Conservation (phyloP, 441 rosid species). For the Populus hybrid region DNA sequence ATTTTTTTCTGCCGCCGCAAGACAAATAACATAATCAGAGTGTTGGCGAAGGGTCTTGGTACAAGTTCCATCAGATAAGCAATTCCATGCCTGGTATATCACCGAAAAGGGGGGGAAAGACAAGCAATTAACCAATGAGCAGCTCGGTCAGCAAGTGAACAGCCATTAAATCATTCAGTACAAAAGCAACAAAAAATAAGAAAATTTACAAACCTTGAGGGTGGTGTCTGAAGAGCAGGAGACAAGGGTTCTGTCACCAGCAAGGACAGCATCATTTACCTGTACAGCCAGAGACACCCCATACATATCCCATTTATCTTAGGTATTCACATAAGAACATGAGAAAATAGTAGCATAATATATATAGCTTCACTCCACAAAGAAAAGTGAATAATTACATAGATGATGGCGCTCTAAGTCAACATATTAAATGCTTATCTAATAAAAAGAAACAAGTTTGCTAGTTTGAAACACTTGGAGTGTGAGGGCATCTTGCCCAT, state of each 20-base stretch:
- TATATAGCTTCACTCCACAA: not conserved
- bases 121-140: not conserved
- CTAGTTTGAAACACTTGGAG: not conserved
- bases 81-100: slow-evolving; percentile 72
- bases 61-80: slow-evolving; percentile 87
- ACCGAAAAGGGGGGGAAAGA: slow-evolving; percentile 15
- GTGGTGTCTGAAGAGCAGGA: slow-evolving; percentile 99
- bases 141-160: slow-evolving; percentile 12
- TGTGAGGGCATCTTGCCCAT: not conserved
- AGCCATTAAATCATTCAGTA: not conserved
- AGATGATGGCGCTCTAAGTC: slow-evolving; percentile 2
- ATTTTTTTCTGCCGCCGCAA: slow-evolving; percentile 86
- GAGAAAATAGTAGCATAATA: not conserved
- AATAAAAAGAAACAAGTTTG: slow-evolving; percentile 1
- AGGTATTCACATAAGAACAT: not conserved
- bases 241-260: slow-evolving; percentile 79
- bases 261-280: slow-evolving; percentile 94
- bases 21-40: slow-evolving; percentile 96
- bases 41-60: slow-evolving; percentile 90
- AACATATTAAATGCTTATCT: slow-evolving; percentile 11
- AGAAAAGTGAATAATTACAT: not conserved
- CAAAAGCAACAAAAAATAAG: slow-evolving; percentile 1
- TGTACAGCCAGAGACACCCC: slow-evolving; percentile 27
- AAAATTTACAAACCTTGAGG: slow-evolving; percentile 61
- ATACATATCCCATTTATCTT: not conserved